Base-by-base conservation (phyloP, 2,329 filamentous ascomycete species). In the Fusarium multiceps region DNA sequence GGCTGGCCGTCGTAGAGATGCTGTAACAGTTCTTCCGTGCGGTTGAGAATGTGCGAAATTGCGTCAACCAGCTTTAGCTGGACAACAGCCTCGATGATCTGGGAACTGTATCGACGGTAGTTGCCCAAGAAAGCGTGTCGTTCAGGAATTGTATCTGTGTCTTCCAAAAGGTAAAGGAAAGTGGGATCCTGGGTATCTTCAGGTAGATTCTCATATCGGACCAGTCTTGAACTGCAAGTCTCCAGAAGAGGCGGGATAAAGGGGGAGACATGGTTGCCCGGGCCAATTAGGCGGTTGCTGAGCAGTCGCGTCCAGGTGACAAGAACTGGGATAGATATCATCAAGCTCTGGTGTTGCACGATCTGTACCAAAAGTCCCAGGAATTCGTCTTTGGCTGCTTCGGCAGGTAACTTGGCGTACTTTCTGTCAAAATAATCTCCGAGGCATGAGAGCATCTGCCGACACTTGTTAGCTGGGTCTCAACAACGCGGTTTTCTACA, bases 81-180 rank as follows among this genome's bases (percentile, higher is more conserved):
- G 23, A 97, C 93, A 68, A 98, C 93, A 18, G 87, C 87, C 80
- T 98, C 95, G 58, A 99, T 93, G 27, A 98, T 88, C 63, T 93
- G 91, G 5, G 90, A 90, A 78, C 94, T 96, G 76, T 97, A 98
- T 63, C 96, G 88, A 41, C 96, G 88, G 79, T 99, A 99, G 76
- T 99, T 98, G 6, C 95, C 94, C 13, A 98, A 86, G 78, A 99
- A 99, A 2, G 94, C 93, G 80, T 99, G 96, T 25, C 94, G 88
- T 78, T 99, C 96, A 0, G 96, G 96, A 21, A 95, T 85, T 0
- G 95, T 98, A 76, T 99, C 96, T 59, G 97, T 97, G 77, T 99
- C 96, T 76, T 98, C 94, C 74, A 94, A 86, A 3, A 99, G 85
- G 71, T 97, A 96, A 13, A 93, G 83, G 62, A 94, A 87, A 1